A percentile compares a stretch with the other conserved stretches of the same genome.
Evolutionary conservation across 495 filamentous ascomycete genomes (phyloP).

Genomic region (Neurospora pannonica): DNA sequence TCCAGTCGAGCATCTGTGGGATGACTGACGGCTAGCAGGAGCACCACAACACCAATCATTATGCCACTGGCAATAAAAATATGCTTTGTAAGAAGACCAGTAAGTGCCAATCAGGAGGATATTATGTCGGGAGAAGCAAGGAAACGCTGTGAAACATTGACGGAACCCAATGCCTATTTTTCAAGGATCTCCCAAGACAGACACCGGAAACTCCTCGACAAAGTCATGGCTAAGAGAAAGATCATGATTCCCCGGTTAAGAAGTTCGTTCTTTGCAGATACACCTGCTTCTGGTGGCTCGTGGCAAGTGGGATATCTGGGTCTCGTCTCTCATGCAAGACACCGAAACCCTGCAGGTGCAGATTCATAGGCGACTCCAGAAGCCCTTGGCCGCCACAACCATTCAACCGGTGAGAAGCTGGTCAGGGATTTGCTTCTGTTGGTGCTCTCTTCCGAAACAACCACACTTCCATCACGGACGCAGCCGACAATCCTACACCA

Average conservation of each 20-base stretch:
- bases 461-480: background rate
- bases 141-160: constrained; percentile 4
- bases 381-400: background rate
- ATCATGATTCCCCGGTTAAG: background rate
- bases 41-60: background rate
- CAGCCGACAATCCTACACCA: background rate
- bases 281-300: background rate
- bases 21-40: background rate
- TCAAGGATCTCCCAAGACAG: constrained; percentile 1
- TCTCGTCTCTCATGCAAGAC: background rate
- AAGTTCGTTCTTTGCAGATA: background rate
- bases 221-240: background rate
- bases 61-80: background rate
- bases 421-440: background rate
- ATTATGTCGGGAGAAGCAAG: background rate
- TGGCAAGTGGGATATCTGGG: background rate
- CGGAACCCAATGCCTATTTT: background rate
- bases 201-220: background rate
- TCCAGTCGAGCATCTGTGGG: background rate
- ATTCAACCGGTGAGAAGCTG: background rate
- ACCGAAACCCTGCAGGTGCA: background rate
- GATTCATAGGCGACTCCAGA: background rate
- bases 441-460: background rate
- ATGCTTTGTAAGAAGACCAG: background rate
- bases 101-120: constrained; percentile 1